Evolutionary conservation across 78 protist species (phyloP), one percentile per base, ranked within the genome.

Genomic region (Ministeria vibrans): DNA sequence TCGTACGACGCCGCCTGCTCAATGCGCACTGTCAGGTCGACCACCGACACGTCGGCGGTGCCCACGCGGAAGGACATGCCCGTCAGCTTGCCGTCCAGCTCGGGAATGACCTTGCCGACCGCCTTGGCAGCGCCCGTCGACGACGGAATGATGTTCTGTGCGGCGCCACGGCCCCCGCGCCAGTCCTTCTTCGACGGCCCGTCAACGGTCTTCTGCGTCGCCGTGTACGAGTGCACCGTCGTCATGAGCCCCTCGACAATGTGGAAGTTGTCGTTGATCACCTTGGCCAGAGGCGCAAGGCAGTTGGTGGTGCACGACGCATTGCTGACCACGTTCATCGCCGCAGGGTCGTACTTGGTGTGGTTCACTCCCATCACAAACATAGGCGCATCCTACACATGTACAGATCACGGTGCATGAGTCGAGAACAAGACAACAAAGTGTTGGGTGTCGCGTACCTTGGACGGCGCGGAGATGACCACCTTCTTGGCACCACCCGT

Each of bases 31-130:
- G 99, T 97, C 53, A 98, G 92, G 80, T 98, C 99, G 72, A 98
- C 99, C 53, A 97, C 99, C 13, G 99, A 98, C 44, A 95, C 99
- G 83, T 96, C 96, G 38, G 92, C 88, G 41, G 94, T 93, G 79
- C 99, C 99, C 45, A 98, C 99, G 78, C 99, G 98, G 98, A 98
- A 96, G 73, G 99, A 83, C 99, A 98, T 98, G 77, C 99, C 99
- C 0, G 99, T 98, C 55, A 98, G 92, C 90, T 97, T 97, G 75
- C 99, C 98, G 82, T 92, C 82, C 74, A 95, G 80, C 23, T 46
- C 74, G 42, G 99, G 99, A 38, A 96, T 59, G 36, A 95, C 94
- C 66, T 62, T 83, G 79, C 95, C 97, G 27, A 98, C 99, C 27
- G 99, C 99, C 83, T 87, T 92, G 70, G 99, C 99, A 2, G 99